Percentiles rank a stretch among this genome's conserved stretches.
Evolutionary conservation across 2,329 filamentous ascomycete genomes (phyloP).

Genomic region (Botrytis galanthina): DNA sequence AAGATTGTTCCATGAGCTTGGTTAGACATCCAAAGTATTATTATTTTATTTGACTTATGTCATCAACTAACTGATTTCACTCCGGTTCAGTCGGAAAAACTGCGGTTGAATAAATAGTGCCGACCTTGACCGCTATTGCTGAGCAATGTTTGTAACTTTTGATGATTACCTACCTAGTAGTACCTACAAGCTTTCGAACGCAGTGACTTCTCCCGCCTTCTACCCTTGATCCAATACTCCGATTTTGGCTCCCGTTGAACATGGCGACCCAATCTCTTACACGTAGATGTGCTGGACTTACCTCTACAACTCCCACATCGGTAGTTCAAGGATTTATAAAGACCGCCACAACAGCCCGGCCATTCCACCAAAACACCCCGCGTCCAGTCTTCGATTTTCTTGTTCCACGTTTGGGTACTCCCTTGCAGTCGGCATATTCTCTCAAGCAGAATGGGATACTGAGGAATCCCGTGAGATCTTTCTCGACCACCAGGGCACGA

Average conservation of each 20-base stretch:
- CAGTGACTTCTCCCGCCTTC: neutral
- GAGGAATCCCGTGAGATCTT: constrained; percentile 16
- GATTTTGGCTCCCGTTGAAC: neutral
- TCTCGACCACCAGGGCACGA: constrained; percentile 25
- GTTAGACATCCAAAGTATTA: neutral
- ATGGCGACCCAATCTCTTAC: constrained; percentile 34
- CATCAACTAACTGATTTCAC: neutral
- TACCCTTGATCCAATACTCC: neutral
- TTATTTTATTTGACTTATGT: neutral
- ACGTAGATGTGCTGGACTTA: constrained; percentile 29
- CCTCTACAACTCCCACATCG: constrained; percentile 25
- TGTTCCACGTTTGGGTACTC: constrained; percentile 24
- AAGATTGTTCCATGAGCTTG: neutral
- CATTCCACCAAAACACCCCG: constrained; percentile 32
- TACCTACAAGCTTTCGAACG: neutral
- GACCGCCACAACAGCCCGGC: constrained; percentile 29
- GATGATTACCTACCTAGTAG: neutral
- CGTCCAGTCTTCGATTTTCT: constrained; percentile 36
- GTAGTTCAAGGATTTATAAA: constrained; percentile 33
- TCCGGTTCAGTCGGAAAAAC: neutral
- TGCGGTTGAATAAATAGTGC: neutral
- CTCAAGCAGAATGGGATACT: neutral
- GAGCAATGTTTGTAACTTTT: constrained; percentile 8
- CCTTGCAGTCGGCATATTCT: neutral
- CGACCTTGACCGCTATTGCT: neutral